Conservation (phyloP, 768 basidiomycete species). For the Suillus occidentalis region DNA sequence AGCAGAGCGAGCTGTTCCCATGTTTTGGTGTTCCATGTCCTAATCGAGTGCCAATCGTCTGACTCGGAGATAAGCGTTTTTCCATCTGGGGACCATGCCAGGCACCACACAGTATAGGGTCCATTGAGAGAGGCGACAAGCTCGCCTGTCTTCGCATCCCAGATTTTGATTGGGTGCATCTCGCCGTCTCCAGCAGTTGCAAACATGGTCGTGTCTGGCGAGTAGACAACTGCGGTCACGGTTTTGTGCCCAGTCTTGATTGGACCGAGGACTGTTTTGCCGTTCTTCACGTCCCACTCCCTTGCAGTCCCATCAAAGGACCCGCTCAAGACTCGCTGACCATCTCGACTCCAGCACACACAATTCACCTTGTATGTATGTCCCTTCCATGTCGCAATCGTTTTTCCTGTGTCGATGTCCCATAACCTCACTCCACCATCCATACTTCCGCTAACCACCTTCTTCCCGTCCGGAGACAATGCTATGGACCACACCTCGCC, state of each 20-base stretch:
- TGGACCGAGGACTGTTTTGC: too few relatives aligned
- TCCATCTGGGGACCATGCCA: neutral
- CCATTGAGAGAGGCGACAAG: neutral
- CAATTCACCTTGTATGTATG: rapidly evolving
- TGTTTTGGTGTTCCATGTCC: neutral
- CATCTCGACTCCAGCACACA: neutral
- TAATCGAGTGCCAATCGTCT: neutral
- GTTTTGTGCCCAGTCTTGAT: too few relatives aligned
- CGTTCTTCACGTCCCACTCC: neutral
- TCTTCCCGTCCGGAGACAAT: neutral
- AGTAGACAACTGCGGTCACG: too few relatives aligned
- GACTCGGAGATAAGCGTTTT: neutral
- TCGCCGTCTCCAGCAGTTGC: neutral
- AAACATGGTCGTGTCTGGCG: too few relatives aligned
- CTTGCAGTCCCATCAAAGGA: neutral
- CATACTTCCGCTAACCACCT: neutral
- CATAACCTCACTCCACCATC: neutral
- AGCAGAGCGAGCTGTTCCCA: neutral
- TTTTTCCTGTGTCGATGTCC: neutral
- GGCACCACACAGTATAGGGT: neutral
- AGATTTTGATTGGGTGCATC: neutral
- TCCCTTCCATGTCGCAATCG: neutral
- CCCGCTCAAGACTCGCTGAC: neutral
- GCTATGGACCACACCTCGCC: neutral
- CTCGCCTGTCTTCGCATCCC: neutral